Conservation (phyloP, 257 asterid genomes). For the Salvia miltiorrhiza region DNA sequence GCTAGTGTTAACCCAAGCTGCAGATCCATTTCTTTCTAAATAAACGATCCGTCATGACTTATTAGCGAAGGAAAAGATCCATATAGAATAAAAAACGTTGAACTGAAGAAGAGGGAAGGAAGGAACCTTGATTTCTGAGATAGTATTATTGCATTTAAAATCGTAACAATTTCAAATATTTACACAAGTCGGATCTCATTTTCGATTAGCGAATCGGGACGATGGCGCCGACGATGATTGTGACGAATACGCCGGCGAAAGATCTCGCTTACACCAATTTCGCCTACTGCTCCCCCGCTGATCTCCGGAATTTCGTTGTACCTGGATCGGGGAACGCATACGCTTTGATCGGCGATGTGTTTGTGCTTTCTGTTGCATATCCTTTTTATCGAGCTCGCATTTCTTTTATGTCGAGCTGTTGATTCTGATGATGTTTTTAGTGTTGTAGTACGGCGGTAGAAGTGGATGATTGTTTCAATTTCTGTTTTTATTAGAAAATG, state of each 20-base stretch:
- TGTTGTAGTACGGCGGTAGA: constrained; percentile 11
- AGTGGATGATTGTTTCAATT: neutral
- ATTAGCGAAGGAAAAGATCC: constrained; percentile 7
- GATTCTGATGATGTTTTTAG: neutral
- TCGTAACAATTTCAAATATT: neutral
- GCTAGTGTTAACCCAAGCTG: neutral
- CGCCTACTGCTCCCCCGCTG: constrained; percentile 72
- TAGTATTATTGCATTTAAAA: neutral
- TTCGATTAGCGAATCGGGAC: constrained; percentile 17
- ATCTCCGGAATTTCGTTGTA: constrained; percentile 59
- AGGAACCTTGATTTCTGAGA: constrained; percentile 11
- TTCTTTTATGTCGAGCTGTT: neutral
- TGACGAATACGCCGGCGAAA: constrained; percentile 69
- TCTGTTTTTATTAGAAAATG: constrained; percentile 4
- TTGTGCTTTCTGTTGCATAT: constrained; percentile 79
- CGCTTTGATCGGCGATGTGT: constrained; percentile 58
- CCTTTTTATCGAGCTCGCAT: constrained; percentile 44
- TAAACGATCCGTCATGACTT: neutral
- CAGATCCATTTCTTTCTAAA: neutral
- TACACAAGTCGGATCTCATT: constrained; percentile 7
- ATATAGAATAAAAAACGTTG: neutral
- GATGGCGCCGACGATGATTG: constrained; percentile 72
- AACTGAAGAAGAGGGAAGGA: constrained; percentile 18
- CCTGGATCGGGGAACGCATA: constrained; percentile 64
- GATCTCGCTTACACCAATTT: constrained; percentile 77